A percentile compares a stretch with the other conserved stretches of the same genome.
phyloP scores from a whole-genome alignment of 139 green algal species.

The Closterium sp. region DNA sequence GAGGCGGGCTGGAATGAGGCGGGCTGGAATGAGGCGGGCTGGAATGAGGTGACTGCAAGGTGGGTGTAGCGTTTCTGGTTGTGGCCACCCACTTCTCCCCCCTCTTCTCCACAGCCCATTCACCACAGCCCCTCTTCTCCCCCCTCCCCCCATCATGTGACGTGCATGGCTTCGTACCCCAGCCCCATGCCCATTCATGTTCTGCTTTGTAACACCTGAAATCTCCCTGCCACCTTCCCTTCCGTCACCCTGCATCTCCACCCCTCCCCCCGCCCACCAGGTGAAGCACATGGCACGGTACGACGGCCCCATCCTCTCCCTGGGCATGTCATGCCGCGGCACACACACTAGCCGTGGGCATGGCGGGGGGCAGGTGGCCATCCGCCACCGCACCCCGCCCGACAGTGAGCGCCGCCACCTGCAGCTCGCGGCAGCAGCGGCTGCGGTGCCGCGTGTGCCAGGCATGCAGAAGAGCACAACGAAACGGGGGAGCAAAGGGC shows the following conservation, averaged over 20 bases:
- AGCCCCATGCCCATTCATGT: too few species aligned
- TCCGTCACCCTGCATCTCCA: not conserved
- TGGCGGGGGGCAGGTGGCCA: conserved; percentile 74
- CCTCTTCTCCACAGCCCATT: too few species aligned
- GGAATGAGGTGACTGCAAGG: too few species aligned
- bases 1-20: too few species aligned
- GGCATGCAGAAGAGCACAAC: not conserved
- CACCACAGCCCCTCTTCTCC: too few species aligned
- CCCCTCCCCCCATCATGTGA: too few species aligned
- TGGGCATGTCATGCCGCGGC: conserved; percentile 72
- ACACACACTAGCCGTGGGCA: conserved; percentile 80
- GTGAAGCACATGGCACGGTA: conserved; percentile 77
- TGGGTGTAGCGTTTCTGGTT: too few species aligned
- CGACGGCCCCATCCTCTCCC: conserved; percentile 68
- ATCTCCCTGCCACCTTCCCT: too few species aligned
- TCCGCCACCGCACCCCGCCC: conserved; percentile 37
- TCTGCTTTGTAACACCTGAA: too few species aligned
- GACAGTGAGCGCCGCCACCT: not conserved
- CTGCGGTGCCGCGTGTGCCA: not conserved
- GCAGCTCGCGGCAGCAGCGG: not conserved
- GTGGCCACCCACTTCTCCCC: too few species aligned
- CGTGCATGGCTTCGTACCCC: too few species aligned
- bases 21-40: too few species aligned
- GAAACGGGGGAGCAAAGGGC: not conserved
- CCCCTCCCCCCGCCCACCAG: not conserved